Percentiles rank a stretch among this genome's conserved stretches.
Evolutionary conservation across 768 basidiomycete genomes (phyloP).

Genomic region (Mycena rebaudengoi): DNA sequence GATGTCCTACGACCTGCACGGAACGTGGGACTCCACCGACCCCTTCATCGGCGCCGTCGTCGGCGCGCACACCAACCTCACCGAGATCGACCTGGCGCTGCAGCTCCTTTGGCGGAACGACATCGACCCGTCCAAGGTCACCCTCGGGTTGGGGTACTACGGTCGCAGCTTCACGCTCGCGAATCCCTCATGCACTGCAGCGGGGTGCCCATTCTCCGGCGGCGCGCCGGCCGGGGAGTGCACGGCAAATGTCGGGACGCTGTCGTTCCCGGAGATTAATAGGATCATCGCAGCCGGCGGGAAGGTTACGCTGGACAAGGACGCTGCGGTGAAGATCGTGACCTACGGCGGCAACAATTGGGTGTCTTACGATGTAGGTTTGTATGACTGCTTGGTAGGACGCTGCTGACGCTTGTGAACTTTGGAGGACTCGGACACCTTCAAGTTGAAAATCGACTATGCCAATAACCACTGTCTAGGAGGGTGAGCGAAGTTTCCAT

Average conservation of each 20-base stretch:
- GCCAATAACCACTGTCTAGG: not conserved
- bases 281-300: constrained; percentile 7
- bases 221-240: constrained; percentile 22
- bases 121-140: constrained; percentile 20
- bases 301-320: constrained; percentile 10
- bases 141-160: constrained; percentile 31
- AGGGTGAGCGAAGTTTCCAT: not conserved
- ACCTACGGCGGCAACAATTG: constrained; percentile 24
- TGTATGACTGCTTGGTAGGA: no score
- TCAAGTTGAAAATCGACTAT: not conserved
- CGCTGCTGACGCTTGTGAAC: no score
- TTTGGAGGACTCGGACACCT: not conserved
- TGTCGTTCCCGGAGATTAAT: constrained; percentile 30
- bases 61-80: constrained; percentile 29
- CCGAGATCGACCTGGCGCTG: constrained; percentile 29
- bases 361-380: constrained; percentile 30
- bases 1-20: constrained; percentile 31
- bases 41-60: constrained; percentile 20
- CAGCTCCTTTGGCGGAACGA: constrained; percentile 4
- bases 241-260: constrained; percentile 19
- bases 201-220: constrained; percentile 23
- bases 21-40: constrained; percentile 29
- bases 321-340: constrained; percentile 25
- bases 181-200: constrained; percentile 19
- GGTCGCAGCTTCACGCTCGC: constrained; percentile 28